Evolutionary conservation across 805 yeast species (phyloP).

Genomic region (Saccharomycopsis olivae): DNA sequence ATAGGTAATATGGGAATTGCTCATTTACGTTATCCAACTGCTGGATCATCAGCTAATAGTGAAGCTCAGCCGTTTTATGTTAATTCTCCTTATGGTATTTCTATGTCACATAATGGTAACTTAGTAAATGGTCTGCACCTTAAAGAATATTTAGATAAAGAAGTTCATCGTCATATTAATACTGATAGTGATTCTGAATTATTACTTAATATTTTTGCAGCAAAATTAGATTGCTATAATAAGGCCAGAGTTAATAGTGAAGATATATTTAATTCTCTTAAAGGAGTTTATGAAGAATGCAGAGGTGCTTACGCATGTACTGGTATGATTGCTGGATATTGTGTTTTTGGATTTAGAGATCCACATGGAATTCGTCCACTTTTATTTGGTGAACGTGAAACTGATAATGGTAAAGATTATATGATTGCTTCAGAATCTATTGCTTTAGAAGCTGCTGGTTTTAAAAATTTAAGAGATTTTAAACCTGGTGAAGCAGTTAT

Average conservation of each 20-base stretch:
- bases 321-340: constrained; percentile 93
- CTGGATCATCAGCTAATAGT: constrained; percentile 89
- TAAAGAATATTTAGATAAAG: constrained; percentile 75
- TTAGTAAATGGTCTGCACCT: constrained; percentile 78
- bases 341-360: constrained; percentile 91
- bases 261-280: constrained; percentile 79
- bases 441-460: constrained; percentile 87
- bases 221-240: constrained; percentile 82
- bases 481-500: constrained; percentile 96
- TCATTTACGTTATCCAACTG: constrained; percentile 94
- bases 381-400: constrained; percentile 74
- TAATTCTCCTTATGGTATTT: constrained; percentile 91
- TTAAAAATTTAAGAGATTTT: constrained; percentile 66
- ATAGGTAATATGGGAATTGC: constrained; percentile 94
- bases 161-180: constrained; percentile 92
- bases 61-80: constrained; percentile 99
- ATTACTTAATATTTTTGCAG: constrained; percentile 80
- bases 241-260: constrained; percentile 86
- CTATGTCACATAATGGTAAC: constrained; percentile 89
- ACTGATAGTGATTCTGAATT: constrained; percentile 95
- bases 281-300: constrained; percentile 68
- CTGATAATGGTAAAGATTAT: constrained; percentile 71
- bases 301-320: constrained; percentile 98
- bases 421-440: constrained; percentile 96
- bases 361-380: constrained; percentile 95